Evolutionary conservation across 371 early-diverging fungal species (phyloP).

Genomic region (Rhizopus arrhizus): DNA sequence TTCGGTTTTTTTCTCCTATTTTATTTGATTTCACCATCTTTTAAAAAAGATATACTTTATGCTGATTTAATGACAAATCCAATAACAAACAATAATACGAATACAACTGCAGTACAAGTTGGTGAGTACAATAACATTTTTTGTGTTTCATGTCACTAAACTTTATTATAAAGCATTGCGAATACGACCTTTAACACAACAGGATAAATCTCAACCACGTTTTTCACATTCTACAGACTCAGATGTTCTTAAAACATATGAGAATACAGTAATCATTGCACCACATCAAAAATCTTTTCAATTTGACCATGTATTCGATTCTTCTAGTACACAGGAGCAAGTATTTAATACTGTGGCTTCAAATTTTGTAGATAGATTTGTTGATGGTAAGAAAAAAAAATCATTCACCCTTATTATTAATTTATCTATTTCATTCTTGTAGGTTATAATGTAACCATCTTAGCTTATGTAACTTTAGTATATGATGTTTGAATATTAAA

Average conservation of each 20-base stretch:
- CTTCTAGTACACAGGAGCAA: slow-evolving; percentile 67
- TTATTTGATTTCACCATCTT: background rate
- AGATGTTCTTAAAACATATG: slow-evolving; percentile 45
- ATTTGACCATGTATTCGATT: slow-evolving; percentile 80
- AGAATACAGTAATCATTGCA: slow-evolving; percentile 45
- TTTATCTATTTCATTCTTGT: slow-evolving; percentile 11
- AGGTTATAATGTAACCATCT: slow-evolving; percentile 93
- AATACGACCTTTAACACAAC: slow-evolving; percentile 56
- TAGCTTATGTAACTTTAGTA: slow-evolving; percentile 85
- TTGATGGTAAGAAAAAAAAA: slow-evolving; percentile 69
- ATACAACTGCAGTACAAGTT: slow-evolving; percentile 23
- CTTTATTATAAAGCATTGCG: slow-evolving; percentile 49
- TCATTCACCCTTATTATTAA: background rate
- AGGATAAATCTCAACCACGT: slow-evolving; percentile 51
- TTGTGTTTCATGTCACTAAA: background rate
- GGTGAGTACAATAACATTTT: slow-evolving; percentile 1
- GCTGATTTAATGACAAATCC: slow-evolving; percentile 3
- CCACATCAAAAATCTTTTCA: slow-evolving; percentile 67
- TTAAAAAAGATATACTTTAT: slow-evolving; percentile 12
- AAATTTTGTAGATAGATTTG: slow-evolving; percentile 80
- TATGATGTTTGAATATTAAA: slow-evolving; percentile 5
- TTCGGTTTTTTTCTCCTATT: slow-evolving; percentile 1
- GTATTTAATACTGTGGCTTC: slow-evolving; percentile 72
- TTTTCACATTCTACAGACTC: slow-evolving; percentile 48
- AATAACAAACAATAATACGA: slow-evolving; percentile 1